Percentiles rank a stretch among this genome's conserved stretches.
Evolutionary conservation across 345 rosid species (phyloP).

Genomic region (Ricinus communis): DNA sequence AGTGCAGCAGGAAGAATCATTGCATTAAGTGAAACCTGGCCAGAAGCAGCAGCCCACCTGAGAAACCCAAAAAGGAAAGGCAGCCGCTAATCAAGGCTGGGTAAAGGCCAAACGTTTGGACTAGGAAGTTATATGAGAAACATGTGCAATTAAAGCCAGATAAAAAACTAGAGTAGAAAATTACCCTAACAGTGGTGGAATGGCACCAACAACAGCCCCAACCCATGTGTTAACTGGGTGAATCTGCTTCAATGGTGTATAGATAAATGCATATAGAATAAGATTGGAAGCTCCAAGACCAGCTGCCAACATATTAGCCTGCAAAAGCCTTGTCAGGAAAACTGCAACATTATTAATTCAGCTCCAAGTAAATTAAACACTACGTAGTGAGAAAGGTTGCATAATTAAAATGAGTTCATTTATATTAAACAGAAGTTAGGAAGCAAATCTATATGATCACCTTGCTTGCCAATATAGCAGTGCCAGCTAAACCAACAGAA

Average conservation of each 20-base stretch:
- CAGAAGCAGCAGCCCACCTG: constrained; percentile 95
- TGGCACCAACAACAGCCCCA: constrained; percentile 97
- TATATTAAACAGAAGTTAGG: constrained; percentile 7
- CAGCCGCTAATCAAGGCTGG: not conserved
- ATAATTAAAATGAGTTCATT: constrained; percentile 3
- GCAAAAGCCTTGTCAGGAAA: constrained; percentile 68
- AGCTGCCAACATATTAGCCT: constrained; percentile 91
- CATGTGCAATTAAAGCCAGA: not conserved
- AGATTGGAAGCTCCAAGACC: constrained; percentile 47
- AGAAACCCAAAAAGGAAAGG: constrained; percentile 14
- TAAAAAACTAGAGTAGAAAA: not conserved
- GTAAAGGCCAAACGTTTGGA: not conserved
- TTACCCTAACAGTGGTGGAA: constrained; percentile 98
- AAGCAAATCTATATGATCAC: constrained; percentile 37
- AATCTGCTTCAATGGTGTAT: constrained; percentile 70
- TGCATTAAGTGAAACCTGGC: constrained; percentile 62
- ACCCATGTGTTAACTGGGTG: constrained; percentile 98
- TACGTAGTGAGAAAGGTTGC: not conserved
- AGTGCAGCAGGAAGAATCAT: constrained; percentile 91
- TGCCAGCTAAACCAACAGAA: constrained; percentile 70
- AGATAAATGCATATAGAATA: constrained; percentile 24
- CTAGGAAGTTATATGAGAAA: constrained; percentile 3
- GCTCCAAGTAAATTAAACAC: constrained; percentile 8
- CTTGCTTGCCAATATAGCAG: constrained; percentile 75
- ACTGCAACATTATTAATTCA: constrained; percentile 35